These are phyloP conservation scores for Dioscorea zingiberensis DNA, from an alignment of 106 monocot species.

Conservation along the genomic window DNA sequence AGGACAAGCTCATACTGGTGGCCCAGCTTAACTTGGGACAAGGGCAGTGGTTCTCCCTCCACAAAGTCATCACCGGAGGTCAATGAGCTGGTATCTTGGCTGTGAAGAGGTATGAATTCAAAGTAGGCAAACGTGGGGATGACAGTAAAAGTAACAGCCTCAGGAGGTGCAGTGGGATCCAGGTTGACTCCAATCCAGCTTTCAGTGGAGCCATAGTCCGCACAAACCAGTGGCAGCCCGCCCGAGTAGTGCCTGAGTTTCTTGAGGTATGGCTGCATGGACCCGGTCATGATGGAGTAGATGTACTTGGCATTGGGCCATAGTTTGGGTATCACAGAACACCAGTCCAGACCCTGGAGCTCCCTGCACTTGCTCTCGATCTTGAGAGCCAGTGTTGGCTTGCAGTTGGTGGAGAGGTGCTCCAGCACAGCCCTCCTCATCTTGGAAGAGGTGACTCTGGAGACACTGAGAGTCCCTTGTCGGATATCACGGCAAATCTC, in stretches of 20 bases:
- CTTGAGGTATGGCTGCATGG: constrained; percentile 48
- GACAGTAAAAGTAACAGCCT: constrained; percentile 36
- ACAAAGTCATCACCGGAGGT: constrained; percentile 22
- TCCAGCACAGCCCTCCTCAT: constrained; percentile 25
- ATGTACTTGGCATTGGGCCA: constrained; percentile 73
- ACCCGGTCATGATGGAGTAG: constrained; percentile 54
- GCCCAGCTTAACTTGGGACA: constrained; percentile 27
- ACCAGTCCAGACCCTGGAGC: constrained; percentile 23
- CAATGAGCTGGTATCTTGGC: too few species aligned
- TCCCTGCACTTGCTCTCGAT: constrained; percentile 22
- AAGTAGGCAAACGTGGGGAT: constrained; percentile 51
- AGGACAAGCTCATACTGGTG: constrained; percentile 60
- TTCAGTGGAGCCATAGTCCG: constrained; percentile 61
- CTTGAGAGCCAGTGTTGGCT: constrained; percentile 16
- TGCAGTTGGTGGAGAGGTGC: constrained; percentile 11
- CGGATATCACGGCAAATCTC: constrained; percentile 47
- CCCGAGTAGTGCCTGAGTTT: constrained; percentile 60
- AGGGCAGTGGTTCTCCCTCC: constrained; percentile 30
- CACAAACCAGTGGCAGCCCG: constrained; percentile 31
- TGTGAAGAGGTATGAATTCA: constrained; percentile 57
- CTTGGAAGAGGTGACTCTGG: constrained; percentile 18
- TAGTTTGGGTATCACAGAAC: constrained; percentile 22
- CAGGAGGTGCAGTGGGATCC: constrained; percentile 32
- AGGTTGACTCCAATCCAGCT: constrained; percentile 64
- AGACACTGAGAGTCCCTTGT: constrained; percentile 12